These are phyloP conservation scores for Komagataella phaffii DNA, from an alignment of 805 yeast species.

Conservation along the genomic window DNA sequence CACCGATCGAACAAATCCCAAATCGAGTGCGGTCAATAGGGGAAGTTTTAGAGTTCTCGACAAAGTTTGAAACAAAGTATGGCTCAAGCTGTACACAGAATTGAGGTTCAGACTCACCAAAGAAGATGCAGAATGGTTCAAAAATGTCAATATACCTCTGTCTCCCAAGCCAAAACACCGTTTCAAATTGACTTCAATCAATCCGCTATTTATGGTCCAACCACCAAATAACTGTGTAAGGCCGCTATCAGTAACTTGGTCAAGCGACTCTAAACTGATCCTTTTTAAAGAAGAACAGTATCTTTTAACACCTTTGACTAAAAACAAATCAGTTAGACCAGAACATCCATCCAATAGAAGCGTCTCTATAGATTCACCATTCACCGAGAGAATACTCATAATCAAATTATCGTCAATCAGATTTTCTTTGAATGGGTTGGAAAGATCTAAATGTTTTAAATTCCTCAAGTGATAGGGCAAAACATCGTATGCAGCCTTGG, in stretches of 20 bases:
- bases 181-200: conserved; percentile 44
- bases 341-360: conserved; percentile 65
- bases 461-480: conserved; percentile 49
- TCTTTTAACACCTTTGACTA: conserved; percentile 41
- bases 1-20: conserved; percentile 68
- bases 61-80: conserved; percentile 31
- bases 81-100: conserved; percentile 48
- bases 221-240: conserved; percentile 41
- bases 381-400: conserved; percentile 41
- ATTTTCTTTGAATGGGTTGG: conserved; percentile 55
- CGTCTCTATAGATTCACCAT: conserved; percentile 46
- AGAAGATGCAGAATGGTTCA: conserved; percentile 51
- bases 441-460: conserved; percentile 46
- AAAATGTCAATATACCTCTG: conserved; percentile 40
- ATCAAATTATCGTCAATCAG: conserved; percentile 57
- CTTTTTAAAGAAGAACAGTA: conserved; percentile 43
- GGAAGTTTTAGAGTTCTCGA: conserved; percentile 35
- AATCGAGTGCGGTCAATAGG: conserved; percentile 51
- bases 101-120: conserved; percentile 62
- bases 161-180: conserved; percentile 61
- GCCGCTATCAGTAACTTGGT: conserved; percentile 59
- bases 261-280: conserved; percentile 45
- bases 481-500: conserved; percentile 41
- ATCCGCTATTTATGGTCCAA: conserved; percentile 44
- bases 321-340: conserved; percentile 51